Evolutionary conservation across 179 eudicot species (phyloP).

Genomic region (Pouteria campechiana): DNA sequence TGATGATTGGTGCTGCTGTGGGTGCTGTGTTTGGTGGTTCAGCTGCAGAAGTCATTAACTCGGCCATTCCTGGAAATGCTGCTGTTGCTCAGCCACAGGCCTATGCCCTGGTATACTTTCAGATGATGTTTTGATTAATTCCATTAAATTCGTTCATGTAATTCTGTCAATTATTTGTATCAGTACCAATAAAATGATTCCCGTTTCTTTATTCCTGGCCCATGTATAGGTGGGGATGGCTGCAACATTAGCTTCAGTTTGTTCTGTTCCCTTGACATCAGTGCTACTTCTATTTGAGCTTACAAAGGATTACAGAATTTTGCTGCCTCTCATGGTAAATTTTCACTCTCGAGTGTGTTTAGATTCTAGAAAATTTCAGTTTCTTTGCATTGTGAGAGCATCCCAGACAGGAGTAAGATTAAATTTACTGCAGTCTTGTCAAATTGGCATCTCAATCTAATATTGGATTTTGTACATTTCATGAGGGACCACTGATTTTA

Average conservation of each 20-base stretch:
- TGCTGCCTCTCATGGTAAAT: conserved; percentile 96
- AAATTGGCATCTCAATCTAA: too few relatives aligned
- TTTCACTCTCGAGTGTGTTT: conserved; percentile 1
- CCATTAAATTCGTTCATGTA: too few relatives aligned
- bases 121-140: background rate
- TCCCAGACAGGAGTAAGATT: too few relatives aligned
- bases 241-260: conserved; percentile 92
- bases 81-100: conserved; percentile 98
- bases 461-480: background rate
- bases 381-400: too few relatives aligned
- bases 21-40: conserved; percentile 98
- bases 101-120: conserved; percentile 63
- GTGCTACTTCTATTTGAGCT: conserved; percentile 93
- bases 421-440: too few relatives aligned
- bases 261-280: conserved; percentile 97
- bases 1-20: conserved; percentile 99
- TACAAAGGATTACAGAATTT: conserved; percentile 88
- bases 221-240: conserved; percentile 88
- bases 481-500: too few relatives aligned
- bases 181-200: too few relatives aligned
- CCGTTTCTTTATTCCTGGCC: background rate
- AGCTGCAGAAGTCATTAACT: conserved; percentile 75
- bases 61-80: conserved; percentile 79
- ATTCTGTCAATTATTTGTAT: too few relatives aligned
- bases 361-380: too few relatives aligned